A percentile compares a stretch with the other conserved stretches of the same genome.
Conservation (phyloP, 2,329 filamentous ascomycete genomes). For the Pseudopithomyces chartarum region DNA sequence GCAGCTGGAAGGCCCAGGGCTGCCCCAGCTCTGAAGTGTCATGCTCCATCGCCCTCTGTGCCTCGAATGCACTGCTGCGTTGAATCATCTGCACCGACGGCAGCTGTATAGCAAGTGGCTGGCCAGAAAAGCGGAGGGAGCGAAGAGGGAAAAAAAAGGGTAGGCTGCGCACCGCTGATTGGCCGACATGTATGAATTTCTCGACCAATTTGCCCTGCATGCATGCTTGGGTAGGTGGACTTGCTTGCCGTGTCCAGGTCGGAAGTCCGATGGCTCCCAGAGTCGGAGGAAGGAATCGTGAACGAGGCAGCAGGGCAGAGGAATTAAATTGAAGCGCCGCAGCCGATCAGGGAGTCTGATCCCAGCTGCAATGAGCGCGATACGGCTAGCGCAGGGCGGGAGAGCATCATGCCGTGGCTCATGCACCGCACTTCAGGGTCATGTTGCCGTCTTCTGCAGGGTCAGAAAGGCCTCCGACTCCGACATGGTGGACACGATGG, state of each 20-base stretch:
- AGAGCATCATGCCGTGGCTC: constrained; percentile 3
- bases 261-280: constrained; percentile 1
- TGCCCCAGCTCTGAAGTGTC: neutral
- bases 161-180: neutral
- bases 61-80: neutral
- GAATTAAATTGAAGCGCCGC: constrained; percentile 3
- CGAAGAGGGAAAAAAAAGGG: neutral
- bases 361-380: constrained; percentile 1
- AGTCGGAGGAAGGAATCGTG: neutral
- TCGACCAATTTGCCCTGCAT: neutral
- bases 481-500: neutral
- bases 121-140: neutral
- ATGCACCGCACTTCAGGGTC: constrained; percentile 5
- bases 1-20: neutral
- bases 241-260: neutral
- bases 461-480: constrained; percentile 7
- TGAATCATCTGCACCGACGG: neutral
- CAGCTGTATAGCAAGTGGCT: neutral
- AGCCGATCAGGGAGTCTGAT: neutral
- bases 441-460: constrained; percentile 6
- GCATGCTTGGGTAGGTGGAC: neutral
- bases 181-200: neutral
- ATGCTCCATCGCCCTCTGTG: neutral
- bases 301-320: neutral
- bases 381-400: constrained; percentile 6